A percentile compares a stretch with the other conserved stretches of the same genome.
These are phyloP conservation scores for Terfezia boudieri DNA, from an alignment of 495 filamentous ascomycete species.

Conservation along the genomic window DNA sequence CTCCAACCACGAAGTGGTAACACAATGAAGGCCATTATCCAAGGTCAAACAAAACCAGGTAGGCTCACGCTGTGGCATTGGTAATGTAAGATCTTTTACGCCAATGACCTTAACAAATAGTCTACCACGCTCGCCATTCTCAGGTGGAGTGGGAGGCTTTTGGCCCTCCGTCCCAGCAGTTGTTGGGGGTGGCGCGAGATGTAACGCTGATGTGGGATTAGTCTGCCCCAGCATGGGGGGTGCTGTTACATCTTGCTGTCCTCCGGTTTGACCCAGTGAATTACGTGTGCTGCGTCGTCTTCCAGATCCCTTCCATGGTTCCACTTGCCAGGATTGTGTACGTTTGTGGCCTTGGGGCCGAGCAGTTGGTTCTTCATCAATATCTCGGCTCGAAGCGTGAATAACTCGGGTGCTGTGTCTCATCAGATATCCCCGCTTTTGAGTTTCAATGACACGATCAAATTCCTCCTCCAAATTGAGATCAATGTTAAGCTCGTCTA, in stretches of 20 bases:
- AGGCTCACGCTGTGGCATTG: conserved; percentile 79
- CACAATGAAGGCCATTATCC: conserved; percentile 93
- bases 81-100: conserved; percentile 82
- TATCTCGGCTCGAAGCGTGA: conserved; percentile 48
- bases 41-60: conserved; percentile 85
- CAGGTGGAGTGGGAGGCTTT: conserved; percentile 20
- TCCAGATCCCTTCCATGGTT: conserved; percentile 75
- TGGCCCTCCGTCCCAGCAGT: conserved; percentile 7
- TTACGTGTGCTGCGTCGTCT: conserved; percentile 43
- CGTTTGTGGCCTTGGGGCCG: conserved; percentile 46
- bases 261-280: conserved; percentile 24
- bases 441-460: conserved; percentile 80
- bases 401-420: conserved; percentile 95
- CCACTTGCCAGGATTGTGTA: conserved; percentile 77
- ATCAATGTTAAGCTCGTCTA: conserved; percentile 39
- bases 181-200: background rate
- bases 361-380: conserved; percentile 41
- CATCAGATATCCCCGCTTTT: conserved; percentile 99
- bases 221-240: conserved; percentile 73
- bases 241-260: conserved; percentile 38
- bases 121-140: conserved; percentile 72
- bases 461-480: conserved; percentile 78
- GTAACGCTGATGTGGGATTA: conserved; percentile 19
- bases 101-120: conserved; percentile 95
- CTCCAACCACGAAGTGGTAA: conserved; percentile 89